A percentile compares a stretch with the other conserved stretches of the same genome.
Evolutionary conservation across 108 stramenopile genomes (phyloP).

Genomic region (Stephanodiscus minutulus): DNA sequence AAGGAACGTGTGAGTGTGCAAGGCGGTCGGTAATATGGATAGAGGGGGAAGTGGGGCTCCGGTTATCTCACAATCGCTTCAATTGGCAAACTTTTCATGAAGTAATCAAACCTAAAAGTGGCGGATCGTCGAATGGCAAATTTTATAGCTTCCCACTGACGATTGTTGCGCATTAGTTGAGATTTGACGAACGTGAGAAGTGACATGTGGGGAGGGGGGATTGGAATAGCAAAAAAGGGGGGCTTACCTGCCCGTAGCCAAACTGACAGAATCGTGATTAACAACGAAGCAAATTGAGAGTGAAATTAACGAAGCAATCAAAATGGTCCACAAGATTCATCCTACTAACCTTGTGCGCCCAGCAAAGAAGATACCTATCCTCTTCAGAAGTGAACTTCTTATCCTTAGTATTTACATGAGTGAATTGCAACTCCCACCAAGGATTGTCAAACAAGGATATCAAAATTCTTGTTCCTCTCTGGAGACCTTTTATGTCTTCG

Average conservation of each 20-base stretch:
- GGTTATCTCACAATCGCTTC: constrained; percentile 28
- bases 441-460: constrained; percentile 88
- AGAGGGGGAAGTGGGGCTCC: too few relatives aligned
- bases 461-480: constrained; percentile 64
- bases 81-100: constrained; percentile 50
- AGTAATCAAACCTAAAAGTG: constrained; percentile 88
- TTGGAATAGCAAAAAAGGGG: neutral
- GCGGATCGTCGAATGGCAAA: constrained; percentile 84
- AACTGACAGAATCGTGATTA: constrained; percentile 41
- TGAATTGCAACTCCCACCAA: constrained; percentile 85
- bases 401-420: constrained; percentile 58
- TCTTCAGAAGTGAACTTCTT: constrained; percentile 51
- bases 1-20: neutral
- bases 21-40: neutral
- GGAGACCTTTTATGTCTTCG: constrained; percentile 71
- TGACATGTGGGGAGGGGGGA: neutral
- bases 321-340: neutral
- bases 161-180: too few relatives aligned
- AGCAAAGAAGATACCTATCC: constrained; percentile 48
- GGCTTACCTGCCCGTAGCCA: constrained; percentile 62
- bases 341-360: constrained; percentile 85
- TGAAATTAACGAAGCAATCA: neutral
- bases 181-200: neutral
- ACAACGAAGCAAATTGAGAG: neutral
- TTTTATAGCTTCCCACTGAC: constrained; percentile 84